Conservation (phyloP, 176 grass and related monocot genomes). For the Aechmea fasciata region DNA sequence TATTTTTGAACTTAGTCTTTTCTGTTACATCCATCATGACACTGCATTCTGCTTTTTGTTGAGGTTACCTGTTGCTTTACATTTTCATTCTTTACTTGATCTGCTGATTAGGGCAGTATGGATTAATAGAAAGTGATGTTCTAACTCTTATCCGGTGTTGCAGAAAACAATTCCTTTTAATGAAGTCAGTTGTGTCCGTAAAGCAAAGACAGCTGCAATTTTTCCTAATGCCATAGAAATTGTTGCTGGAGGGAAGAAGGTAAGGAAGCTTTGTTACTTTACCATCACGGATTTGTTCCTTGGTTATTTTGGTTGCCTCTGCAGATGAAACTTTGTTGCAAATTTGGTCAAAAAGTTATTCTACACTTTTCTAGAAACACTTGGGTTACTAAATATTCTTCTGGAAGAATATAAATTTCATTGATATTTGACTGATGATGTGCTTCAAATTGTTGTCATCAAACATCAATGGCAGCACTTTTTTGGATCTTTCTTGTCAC, state of each 20-base stretch:
- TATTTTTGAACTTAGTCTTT: too few species aligned
- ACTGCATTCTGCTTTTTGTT: too few species aligned
- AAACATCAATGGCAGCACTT: constrained; percentile 44
- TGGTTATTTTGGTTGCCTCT: too few species aligned
- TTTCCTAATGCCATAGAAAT: constrained; percentile 98
- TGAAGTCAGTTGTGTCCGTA: constrained; percentile 71
- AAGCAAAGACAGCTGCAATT: constrained; percentile 96
- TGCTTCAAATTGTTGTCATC: not conserved
- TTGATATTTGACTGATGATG: not conserved
- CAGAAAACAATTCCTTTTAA: constrained; percentile 88
- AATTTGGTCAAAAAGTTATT: not conserved
- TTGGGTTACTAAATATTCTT: not conserved
- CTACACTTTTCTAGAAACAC: not conserved
- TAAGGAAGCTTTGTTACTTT: constrained; percentile 21
- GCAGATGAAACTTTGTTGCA: too few species aligned
- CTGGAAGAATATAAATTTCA: not conserved
- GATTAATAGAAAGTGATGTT: constrained; percentile 18
- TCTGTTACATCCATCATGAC: too few species aligned
- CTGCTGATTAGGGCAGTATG: constrained; percentile 2
- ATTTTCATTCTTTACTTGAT: not conserved
- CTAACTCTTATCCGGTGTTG: constrained; percentile 6
- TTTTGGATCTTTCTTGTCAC: constrained; percentile 92
- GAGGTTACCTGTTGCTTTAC: too few species aligned
- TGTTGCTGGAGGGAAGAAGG: constrained; percentile 75
- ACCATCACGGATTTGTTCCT: not conserved